Base-by-base conservation (phyloP, 2,329 filamentous ascomycete species). In the Emmonsiellopsis sp. region DNA sequence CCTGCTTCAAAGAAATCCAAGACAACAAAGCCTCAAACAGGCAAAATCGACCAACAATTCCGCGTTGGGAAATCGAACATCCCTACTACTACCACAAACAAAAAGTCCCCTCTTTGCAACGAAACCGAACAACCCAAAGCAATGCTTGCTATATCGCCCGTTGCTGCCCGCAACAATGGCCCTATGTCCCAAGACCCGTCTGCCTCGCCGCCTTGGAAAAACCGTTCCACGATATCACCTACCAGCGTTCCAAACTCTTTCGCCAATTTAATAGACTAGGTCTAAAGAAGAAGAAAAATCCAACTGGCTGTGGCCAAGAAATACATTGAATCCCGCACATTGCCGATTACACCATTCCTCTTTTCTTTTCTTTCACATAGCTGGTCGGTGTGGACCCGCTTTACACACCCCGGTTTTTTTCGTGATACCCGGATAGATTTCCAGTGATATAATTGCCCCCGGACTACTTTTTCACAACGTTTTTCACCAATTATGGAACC, bases 121-220 rank as follows among this genome's bases (percentile, higher is more conserved):
- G 65, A 69, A 52, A 60, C 58, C 14, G 58, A 63, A 8, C 42
- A 50, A 34, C 57, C 58, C 50, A 68, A 68, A 49, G 61, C 67
- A 9, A 70, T 72, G 66, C 63, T 62, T 27, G 62, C 65, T 17
- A 55, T 72, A 49, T 63, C 68, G 33, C 59, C 64, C 3, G 63
- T 65, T 36, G 66, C 66, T 39, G 63, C 63, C 11, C 66, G 65
- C 53, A 71, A 64, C 54, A 73, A 72, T 51, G 63, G 68, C 1
- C 61, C 62, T n/a, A 58, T 68, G 50, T 65, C 65, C 39, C 63
- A 65, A 5, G 51, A 34, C 5, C 49, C 53, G 21, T 48, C 55
- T 37, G 36, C 47, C 33, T 52, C 50, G 7, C 46, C 45, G 14
- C 43, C 55, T 13, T 58, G 56, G 57, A 46, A 55, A 37, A 53